These are phyloP conservation scores for Tuber indicum DNA, from an alignment of 495 filamentous ascomycete species.

Conservation along the genomic window DNA sequence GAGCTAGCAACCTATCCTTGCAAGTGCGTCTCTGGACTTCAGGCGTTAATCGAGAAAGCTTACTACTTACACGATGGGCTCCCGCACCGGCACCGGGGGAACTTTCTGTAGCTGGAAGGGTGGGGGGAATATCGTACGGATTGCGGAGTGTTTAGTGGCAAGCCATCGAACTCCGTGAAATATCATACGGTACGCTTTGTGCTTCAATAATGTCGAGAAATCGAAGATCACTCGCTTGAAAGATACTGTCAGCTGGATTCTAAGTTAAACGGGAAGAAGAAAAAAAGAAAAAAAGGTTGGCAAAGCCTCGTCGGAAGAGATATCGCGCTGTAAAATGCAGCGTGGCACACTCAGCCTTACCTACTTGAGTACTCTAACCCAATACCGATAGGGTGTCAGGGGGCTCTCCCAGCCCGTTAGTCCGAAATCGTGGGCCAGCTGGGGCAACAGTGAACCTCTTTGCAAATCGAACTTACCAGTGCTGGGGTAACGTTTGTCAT, in stretches of 20 bases:
- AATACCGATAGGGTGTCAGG: background rate
- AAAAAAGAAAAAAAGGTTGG: background rate
- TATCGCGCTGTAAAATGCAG: background rate
- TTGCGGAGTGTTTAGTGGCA: background rate
- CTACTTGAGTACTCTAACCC: background rate
- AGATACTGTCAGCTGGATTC: background rate
- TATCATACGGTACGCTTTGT: background rate
- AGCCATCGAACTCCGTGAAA: background rate
- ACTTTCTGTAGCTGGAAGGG: background rate
- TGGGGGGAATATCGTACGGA: background rate
- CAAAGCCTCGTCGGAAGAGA: background rate
- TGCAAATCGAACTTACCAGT: background rate
- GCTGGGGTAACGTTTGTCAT: background rate
- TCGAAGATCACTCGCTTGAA: background rate
- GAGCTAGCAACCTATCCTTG: slow-evolving; percentile 1
- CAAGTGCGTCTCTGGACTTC: background rate
- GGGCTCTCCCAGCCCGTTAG: background rate
- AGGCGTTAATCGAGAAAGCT: background rate
- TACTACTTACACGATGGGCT: background rate
- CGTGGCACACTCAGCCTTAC: background rate
- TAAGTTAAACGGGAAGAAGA: background rate
- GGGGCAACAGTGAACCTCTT: background rate
- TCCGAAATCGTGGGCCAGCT: background rate
- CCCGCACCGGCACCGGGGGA: background rate
- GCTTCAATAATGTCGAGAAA: background rate